Evolutionary conservation across 352 stramenopile genomes (phyloP), one percentile per base, ranked within the genome.

Genomic region (Phytophthora lateralis): DNA sequence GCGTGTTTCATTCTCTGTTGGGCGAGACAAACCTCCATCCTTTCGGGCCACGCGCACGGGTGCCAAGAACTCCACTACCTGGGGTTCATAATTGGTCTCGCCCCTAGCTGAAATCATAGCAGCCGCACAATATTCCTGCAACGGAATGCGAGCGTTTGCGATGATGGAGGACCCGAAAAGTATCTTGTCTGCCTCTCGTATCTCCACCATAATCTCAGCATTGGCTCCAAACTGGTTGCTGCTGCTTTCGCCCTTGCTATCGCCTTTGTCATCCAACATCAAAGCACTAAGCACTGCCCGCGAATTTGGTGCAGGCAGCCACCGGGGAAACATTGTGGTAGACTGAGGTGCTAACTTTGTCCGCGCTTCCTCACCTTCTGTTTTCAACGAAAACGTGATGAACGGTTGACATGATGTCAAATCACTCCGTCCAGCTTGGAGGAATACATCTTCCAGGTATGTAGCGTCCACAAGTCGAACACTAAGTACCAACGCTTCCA

Each of bases 81-180:
- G 54, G 14, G 73, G 56, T 21, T 71, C 42, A 18, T 59, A 48
- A 37, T 48, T 58, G 15, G 24, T 12, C 12, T 69, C 37, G 9
- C 18, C 59, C 51, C 43, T 60, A 8, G 63, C 42, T 29, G 53
- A 46, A 30, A 73, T 76, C 34, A 84, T 71, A 14, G 71, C 65
- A 43, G 73, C 66, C 32, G 60, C 54, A 34, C 82, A 63, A 24
- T 90, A 85, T 29, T 78, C 68, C 14, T 71, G 59, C 32, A 93
- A 61, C 8, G 79, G 78, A 49, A 93, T 60, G 2, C 49, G 66
- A 11, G 69, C 75, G 4, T 66, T 76, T 17, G 78, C 80, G 9
- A 93, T 57, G 32, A 91, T 38, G 1, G 84, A 89, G 0, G 84
- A 93, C 0, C 82, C 81, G 42, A 93, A 93, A 9, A 91, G 55